Evolutionary conservation across 2,329 filamentous ascomycete species (phyloP).

Genomic region (Ramularia collo-cygni): DNA sequence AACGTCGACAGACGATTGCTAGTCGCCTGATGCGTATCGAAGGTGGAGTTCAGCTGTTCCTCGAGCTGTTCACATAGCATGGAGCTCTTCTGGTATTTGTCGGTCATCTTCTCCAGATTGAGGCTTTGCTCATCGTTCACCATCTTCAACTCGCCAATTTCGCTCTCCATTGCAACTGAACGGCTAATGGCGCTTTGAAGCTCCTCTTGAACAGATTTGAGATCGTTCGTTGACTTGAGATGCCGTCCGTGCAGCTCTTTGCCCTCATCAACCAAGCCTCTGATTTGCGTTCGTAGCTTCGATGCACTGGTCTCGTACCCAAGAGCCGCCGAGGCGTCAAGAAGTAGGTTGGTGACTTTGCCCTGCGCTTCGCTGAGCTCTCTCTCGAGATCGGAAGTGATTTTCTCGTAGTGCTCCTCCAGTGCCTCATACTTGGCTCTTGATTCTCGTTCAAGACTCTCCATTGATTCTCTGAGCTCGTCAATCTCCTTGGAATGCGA

Average conservation of each 20-base stretch:
- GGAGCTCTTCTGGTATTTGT: constrained; percentile 81
- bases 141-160: constrained; percentile 40
- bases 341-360: constrained; percentile 53
- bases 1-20: constrained; percentile 77
- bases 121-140: constrained; percentile 50
- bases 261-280: constrained; percentile 39
- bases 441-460: constrained; percentile 28
- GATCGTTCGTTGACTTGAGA: constrained; percentile 37
- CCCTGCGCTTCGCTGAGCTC: constrained; percentile 53
- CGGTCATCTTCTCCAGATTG: constrained; percentile 50
- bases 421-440: constrained; percentile 32
- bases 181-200: constrained; percentile 35
- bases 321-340: constrained; percentile 57
- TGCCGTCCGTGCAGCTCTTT: constrained; percentile 38
- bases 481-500: constrained; percentile 52
- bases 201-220: constrained; percentile 37
- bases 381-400: constrained; percentile 47
- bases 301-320: constrained; percentile 52
- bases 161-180: constrained; percentile 35
- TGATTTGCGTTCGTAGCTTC: constrained; percentile 38
- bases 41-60: constrained; percentile 91
- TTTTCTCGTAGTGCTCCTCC: constrained; percentile 28
- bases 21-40: constrained; percentile 80
- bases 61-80: constrained; percentile 91
- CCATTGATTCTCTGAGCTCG: constrained; percentile 53